Evolutionary conservation across 2,329 filamentous ascomycete genomes (phyloP).

Genomic region (Teratosphaeria nubilosa): DNA sequence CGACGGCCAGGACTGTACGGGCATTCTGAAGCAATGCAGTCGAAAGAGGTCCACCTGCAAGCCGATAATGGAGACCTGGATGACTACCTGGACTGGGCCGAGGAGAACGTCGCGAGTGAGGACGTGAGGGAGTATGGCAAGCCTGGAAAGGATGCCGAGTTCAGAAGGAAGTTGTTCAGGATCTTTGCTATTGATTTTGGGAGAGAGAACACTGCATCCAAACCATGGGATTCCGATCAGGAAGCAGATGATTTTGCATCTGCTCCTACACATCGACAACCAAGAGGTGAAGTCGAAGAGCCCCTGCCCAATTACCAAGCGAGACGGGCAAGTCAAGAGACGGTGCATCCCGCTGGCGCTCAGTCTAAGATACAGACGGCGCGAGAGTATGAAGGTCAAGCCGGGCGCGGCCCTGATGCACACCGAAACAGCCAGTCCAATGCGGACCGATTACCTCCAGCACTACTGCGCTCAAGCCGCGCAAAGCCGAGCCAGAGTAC

Average conservation of each 20-base stretch:
- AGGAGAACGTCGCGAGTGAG: constrained; percentile 51
- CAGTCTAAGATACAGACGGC: neutral
- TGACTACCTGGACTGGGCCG: constrained; percentile 71
- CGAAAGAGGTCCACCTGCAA: constrained; percentile 50
- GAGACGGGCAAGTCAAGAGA: constrained; percentile 25
- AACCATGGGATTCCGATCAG: neutral
- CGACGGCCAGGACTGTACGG: neutral
- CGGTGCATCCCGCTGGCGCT: constrained; percentile 14
- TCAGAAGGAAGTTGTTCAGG: constrained; percentile 29
- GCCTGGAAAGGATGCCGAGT: constrained; percentile 27
- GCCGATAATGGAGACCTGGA: constrained; percentile 57
- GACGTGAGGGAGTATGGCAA: constrained; percentile 26
- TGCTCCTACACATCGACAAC: neutral
- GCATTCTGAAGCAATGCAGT: constrained; percentile 15
- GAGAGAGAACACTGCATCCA: neutral
- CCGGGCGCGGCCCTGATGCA: constrained; percentile 5
- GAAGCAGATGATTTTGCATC: neutral
- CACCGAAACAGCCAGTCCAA: constrained; percentile 24
- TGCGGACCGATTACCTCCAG: neutral
- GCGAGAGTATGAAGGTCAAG: neutral
- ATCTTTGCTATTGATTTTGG: constrained; percentile 29
- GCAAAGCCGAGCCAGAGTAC: neutral
- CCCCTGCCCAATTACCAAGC: neutral
- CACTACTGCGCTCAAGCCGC: neutral
- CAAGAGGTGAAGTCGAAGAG: constrained; percentile 8